Conservation (phyloP, 805 yeast genomes). For the Myxozyma neotropica region DNA sequence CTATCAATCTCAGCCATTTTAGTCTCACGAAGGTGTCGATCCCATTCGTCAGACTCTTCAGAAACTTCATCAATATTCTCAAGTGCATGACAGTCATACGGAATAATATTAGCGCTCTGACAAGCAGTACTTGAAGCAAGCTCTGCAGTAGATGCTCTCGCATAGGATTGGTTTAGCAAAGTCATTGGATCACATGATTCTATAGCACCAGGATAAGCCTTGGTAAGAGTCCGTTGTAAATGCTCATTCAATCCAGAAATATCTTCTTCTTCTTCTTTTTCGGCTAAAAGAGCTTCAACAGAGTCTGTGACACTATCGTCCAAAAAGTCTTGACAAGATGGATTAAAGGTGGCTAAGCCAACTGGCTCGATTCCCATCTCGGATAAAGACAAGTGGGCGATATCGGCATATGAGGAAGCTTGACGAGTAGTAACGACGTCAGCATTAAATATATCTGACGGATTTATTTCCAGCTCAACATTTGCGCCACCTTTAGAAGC, state of each 20-base stretch:
- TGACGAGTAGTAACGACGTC: background rate
- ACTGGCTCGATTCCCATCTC: background rate
- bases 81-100: background rate
- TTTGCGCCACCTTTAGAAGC: background rate
- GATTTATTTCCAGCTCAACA: background rate
- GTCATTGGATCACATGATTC: background rate
- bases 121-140: background rate
- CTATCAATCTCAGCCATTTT: background rate
- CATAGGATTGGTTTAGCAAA: background rate
- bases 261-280: background rate
- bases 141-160: background rate
- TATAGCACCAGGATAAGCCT: constrained; percentile 6
- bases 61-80: constrained; percentile 1
- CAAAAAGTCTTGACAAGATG: background rate
- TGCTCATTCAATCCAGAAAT: background rate
- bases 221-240: background rate
- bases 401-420: background rate
- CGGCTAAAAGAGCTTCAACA: background rate
- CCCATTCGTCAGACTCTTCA: background rate
- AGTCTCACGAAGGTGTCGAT: background rate
- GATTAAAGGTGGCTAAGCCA: background rate
- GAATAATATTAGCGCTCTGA: background rate
- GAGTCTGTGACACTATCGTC: background rate
- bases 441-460: background rate
- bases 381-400: background rate